These are phyloP conservation scores for Rhizopus arrhizus DNA, from an alignment of 371 early-diverging fungal species.

Conservation along the genomic window DNA sequence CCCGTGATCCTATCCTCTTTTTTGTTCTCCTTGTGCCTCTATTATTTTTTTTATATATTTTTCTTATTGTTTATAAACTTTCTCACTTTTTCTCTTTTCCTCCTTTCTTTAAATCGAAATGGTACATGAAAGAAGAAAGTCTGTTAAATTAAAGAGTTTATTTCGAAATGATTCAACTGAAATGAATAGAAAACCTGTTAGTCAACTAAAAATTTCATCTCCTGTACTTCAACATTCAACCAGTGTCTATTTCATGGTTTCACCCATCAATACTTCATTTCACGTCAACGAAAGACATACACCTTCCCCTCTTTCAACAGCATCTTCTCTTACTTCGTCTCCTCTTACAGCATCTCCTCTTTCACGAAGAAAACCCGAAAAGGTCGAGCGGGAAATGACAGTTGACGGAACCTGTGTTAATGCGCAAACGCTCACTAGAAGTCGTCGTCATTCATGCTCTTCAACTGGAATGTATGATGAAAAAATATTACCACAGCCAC, in stretches of 20 bases:
- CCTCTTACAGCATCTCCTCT: background rate
- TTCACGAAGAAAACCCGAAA: background rate
- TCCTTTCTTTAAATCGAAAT: background rate
- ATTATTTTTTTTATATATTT: no score
- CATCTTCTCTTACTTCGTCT: background rate
- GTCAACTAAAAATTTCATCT: constrained; percentile 25
- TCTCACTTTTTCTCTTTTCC: background rate
- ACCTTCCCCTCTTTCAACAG: constrained; percentile 24
- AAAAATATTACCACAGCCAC: background rate
- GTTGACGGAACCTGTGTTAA: background rate
- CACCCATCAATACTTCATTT: constrained; percentile 33
- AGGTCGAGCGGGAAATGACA: background rate
- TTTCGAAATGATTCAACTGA: no score
- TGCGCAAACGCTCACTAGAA: background rate
- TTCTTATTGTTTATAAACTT: background rate
- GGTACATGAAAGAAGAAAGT: background rate
- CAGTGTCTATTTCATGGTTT: constrained; percentile 38
- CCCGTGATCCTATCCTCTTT: no score
- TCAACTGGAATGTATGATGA: constrained; percentile 6
- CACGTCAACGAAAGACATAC: constrained; percentile 25
- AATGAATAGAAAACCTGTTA: no score
- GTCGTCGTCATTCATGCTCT: constrained; percentile 20
- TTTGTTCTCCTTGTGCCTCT: no score
- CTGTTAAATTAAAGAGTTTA: no score
- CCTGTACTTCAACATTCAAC: constrained; percentile 41